Evolutionary conservation across 371 early-diverging fungal genomes (phyloP), one percentile per base, ranked within the genome.

Genomic region (Mortierella sp.): DNA sequence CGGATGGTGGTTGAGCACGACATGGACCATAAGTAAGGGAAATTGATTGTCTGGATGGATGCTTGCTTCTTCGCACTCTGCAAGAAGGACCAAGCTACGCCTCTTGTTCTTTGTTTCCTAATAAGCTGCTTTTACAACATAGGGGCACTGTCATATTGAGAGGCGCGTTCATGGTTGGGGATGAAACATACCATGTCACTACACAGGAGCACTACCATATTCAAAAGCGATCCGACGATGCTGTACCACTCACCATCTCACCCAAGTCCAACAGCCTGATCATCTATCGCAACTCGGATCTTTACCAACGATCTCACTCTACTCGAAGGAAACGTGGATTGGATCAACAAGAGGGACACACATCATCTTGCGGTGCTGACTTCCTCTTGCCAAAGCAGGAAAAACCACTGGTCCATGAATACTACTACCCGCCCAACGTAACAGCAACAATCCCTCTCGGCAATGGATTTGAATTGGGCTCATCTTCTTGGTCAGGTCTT

Each of bases 231-330:
- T 54, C 78, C 12, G 83, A 77, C 2, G 94, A 93, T 67, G 86
- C 88, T 17, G 47, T 62, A 3, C 78, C 77, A 0, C 13, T 19
- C 28, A 12, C 67, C 3, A 6, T 49, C 12, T 22, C 54, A 5
- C 16, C 57, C 45, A 60, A 31, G 52, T 34, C 67, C 43, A n/a
- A 40, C 52, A 34, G 10, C 34, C 24, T 89, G 72, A 81, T 92
- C 10, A 86, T 92, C 25, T 93, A 88, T 78, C 86, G 91, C 24
- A 87, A 88, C 54, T 88, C 91, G 0, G 91, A 91, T 70, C 51
- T 76, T 1, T 65, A 76, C 28, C 40, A 45, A 29, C 67, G 55
- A 28, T 28, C 51, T 14, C 53, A 17, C n/a, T 50, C n/a, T 44
- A 10, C 34, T 40, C 48, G 34, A 25, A 24, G 51, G 50, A 67